Conservation (phyloP, 1,139 yeast species). For the Geotrichum cucujoidarum region DNA sequence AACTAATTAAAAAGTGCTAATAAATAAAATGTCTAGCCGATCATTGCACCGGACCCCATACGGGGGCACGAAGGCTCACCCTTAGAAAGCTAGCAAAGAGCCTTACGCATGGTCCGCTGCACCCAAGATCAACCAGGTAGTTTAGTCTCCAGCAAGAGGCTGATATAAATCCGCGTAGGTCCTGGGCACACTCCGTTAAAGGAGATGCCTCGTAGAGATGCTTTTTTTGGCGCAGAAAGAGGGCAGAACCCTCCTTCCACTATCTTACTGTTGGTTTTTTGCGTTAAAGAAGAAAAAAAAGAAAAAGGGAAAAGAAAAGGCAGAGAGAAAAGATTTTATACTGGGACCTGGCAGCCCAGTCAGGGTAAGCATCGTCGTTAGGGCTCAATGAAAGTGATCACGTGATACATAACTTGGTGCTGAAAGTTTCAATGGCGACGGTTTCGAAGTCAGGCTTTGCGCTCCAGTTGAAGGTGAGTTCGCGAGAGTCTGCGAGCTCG, state of each 20-base stretch:
- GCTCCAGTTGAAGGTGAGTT: too few relatives aligned
- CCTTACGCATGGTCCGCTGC: slow-evolving; percentile 36
- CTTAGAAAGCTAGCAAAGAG: slow-evolving; percentile 29
- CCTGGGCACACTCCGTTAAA: slow-evolving; percentile 38
- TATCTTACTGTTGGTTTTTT: slow-evolving; percentile 28
- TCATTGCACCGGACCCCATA: slow-evolving; percentile 42
- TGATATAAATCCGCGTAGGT: slow-evolving; percentile 33
- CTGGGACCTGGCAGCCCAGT: too few relatives aligned
- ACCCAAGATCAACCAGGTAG: slow-evolving; percentile 40
- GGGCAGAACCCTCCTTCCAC: slow-evolving; percentile 25
- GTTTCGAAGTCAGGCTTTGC: too few relatives aligned
- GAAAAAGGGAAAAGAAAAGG: slow-evolving; percentile 1
- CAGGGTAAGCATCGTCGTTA: slow-evolving; percentile 1
- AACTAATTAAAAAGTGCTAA: background rate
- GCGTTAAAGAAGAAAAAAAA: slow-evolving; percentile 33
- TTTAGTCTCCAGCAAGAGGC: slow-evolving; percentile 35
- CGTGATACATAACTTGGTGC: too few relatives aligned
- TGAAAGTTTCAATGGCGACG: too few relatives aligned
- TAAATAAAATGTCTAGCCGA: slow-evolving; percentile 31
- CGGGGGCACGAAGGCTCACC: slow-evolving; percentile 42
- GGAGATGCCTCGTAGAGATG: slow-evolving; percentile 40
- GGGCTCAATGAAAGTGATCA: too few relatives aligned
- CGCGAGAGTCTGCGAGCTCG: too few relatives aligned
- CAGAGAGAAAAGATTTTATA: background rate
- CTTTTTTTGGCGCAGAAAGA: slow-evolving; percentile 27